Conservation (phyloP, 192 early-diverging fungal species). For the Podila clonocystis region DNA sequence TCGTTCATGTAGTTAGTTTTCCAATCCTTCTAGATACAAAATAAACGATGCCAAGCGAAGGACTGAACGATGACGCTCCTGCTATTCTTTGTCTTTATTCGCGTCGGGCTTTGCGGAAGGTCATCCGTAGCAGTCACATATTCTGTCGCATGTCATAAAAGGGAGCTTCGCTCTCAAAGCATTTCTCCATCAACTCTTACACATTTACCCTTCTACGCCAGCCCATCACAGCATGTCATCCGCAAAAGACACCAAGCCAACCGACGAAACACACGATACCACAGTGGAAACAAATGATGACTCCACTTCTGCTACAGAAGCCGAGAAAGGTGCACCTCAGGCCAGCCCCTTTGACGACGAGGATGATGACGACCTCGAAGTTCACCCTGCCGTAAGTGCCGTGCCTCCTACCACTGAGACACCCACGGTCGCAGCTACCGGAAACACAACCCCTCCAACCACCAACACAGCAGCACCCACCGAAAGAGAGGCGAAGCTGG, state of each 20-base stretch:
- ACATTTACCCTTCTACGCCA: not conserved
- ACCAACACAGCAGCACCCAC: conserved; percentile 10
- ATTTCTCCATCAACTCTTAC: not conserved
- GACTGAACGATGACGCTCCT: not conserved
- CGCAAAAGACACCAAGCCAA: conserved; percentile 13
- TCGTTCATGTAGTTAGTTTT: conserved; percentile 4
- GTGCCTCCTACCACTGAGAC: not conserved
- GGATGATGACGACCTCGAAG: conserved; percentile 22
- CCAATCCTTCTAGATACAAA: too few species aligned
- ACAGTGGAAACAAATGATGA: not conserved
- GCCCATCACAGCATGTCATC: conserved; percentile 22
- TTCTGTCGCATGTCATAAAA: too few species aligned
- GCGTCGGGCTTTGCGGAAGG: not conserved
- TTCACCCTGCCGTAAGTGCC: conserved; percentile 8
- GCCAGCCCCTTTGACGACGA: not conserved
- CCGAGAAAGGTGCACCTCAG: conserved; percentile 24
- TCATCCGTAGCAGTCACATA: too few species aligned
- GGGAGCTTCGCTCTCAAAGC: too few species aligned
- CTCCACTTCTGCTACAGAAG: not conserved
- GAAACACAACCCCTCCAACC: not conserved
- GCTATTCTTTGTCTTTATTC: not conserved
- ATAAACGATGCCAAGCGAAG: too few species aligned
- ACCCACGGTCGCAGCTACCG: not conserved
- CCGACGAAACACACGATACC: conserved; percentile 2
- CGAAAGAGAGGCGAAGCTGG: conserved; percentile 38